Conservation (phyloP, 1,139 yeast species). For the Lodderomyces theae region DNA sequence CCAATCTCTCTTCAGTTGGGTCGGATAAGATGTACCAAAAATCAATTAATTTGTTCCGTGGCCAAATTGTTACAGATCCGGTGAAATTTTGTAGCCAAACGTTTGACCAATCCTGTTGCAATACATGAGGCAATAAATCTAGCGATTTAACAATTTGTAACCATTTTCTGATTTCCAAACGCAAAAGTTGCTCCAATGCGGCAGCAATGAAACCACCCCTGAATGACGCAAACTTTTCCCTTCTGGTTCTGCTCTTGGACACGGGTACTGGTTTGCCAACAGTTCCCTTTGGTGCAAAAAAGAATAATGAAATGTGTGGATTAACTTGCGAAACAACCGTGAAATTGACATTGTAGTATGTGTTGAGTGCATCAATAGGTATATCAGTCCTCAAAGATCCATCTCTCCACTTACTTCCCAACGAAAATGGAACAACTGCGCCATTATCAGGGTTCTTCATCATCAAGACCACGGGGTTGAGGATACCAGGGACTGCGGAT, state of each 20-base stretch:
- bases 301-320: constrained; percentile 75
- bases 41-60: constrained; percentile 57
- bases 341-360: constrained; percentile 76
- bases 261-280: constrained; percentile 74
- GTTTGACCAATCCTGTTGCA: constrained; percentile 80
- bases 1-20: constrained; percentile 59
- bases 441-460: constrained; percentile 52
- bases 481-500: constrained; percentile 82
- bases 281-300: constrained; percentile 77
- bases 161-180: constrained; percentile 76
- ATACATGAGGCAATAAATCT: constrained; percentile 63
- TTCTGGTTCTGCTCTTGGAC: constrained; percentile 45
- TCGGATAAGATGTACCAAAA: constrained; percentile 66
- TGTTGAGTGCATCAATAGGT: constrained; percentile 65
- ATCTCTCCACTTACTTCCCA: constrained; percentile 76
- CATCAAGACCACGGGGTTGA: constrained; percentile 79
- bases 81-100: constrained; percentile 72
- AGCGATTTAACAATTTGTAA: constrained; percentile 61
- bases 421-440: constrained; percentile 59
- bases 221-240: constrained; percentile 42
- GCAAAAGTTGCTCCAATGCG: constrained; percentile 66
- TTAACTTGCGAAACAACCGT: constrained; percentile 79
- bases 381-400: constrained; percentile 72
- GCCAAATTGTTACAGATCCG: constrained; percentile 78
- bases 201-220: constrained; percentile 79